These are phyloP conservation scores for Ormosia emarginata DNA, from an alignment of 306 rosid species.

Conservation along the genomic window DNA sequence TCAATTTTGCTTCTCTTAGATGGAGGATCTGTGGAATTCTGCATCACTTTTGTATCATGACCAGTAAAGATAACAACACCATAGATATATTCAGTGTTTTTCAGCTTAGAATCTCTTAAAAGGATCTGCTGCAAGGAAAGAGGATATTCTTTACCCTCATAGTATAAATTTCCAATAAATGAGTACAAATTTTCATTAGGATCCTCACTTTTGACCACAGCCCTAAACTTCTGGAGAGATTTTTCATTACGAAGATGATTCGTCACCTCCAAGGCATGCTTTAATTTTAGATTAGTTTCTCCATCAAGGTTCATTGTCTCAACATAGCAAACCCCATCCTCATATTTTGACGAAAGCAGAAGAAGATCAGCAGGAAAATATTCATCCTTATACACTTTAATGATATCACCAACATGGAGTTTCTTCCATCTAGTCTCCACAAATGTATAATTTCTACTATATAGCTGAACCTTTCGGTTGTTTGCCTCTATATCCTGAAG, in stretches of 20 bases:
- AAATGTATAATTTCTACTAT: constrained; percentile 42
- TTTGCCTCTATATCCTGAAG: constrained; percentile 80
- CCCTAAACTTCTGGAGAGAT: constrained; percentile 50
- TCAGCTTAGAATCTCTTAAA: constrained; percentile 86
- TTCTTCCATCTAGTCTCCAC: constrained; percentile 75
- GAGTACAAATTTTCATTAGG: constrained; percentile 87
- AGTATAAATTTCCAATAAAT: constrained; percentile 61
- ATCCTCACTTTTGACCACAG: constrained; percentile 75
- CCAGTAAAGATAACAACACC: constrained; percentile 85
- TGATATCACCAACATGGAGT: constrained; percentile 78
- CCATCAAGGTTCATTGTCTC: constrained; percentile 97
- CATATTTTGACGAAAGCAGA: constrained; percentile 72
- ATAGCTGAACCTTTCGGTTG: constrained; percentile 61
- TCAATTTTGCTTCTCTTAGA: constrained; percentile 91
- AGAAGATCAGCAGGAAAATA: constrained; percentile 89
- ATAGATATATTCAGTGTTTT: constrained; percentile 67
- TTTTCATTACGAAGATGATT: constrained; percentile 48
- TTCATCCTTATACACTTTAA: constrained; percentile 74
- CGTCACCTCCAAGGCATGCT: constrained; percentile 68
- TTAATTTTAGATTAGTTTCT: constrained; percentile 86
- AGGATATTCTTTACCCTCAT: constrained; percentile 40
- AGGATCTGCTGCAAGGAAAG: constrained; percentile 80
- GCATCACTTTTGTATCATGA: constrained; percentile 89
- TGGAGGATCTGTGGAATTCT: constrained; percentile 81
- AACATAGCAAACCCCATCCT: constrained; percentile 84